Evolutionary conservation across 2,329 filamentous ascomycete genomes (phyloP).

Genomic region (Penicillium sp.): DNA sequence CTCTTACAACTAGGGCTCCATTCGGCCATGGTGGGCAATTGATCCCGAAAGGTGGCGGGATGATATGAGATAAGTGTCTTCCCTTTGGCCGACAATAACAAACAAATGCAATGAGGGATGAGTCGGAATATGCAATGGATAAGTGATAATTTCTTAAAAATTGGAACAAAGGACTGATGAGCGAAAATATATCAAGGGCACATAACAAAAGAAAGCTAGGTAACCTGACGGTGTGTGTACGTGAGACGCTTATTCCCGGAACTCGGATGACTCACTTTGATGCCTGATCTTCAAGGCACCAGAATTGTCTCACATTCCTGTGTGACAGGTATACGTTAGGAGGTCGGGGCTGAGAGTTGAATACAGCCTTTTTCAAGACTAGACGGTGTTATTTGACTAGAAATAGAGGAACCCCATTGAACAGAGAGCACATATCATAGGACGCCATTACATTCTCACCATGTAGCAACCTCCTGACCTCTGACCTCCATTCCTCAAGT

Average conservation of each 20-base stretch:
- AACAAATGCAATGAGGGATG: background rate
- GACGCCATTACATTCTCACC: background rate
- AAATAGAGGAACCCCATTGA: background rate
- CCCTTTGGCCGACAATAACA: background rate
- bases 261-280: constrained; percentile 4
- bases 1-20: constrained; percentile 34
- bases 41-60: background rate
- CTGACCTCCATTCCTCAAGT: background rate
- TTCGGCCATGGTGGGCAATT: constrained; percentile 24
- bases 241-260: constrained; percentile 5
- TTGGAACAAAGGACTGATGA: background rate
- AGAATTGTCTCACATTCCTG: background rate
- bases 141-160: background rate
- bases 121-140: background rate
- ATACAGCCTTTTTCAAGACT: background rate
- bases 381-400: background rate
- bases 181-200: background rate
- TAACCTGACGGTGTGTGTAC: background rate
- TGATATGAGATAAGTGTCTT: background rate
- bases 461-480: background rate
- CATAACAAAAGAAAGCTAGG: constrained; percentile 2
- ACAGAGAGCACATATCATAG: background rate
- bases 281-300: background rate
- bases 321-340: background rate
- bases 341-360: background rate